Conservation (phyloP, 2,329 filamentous ascomycete genomes). For the Trichoderma brevicompactum region DNA sequence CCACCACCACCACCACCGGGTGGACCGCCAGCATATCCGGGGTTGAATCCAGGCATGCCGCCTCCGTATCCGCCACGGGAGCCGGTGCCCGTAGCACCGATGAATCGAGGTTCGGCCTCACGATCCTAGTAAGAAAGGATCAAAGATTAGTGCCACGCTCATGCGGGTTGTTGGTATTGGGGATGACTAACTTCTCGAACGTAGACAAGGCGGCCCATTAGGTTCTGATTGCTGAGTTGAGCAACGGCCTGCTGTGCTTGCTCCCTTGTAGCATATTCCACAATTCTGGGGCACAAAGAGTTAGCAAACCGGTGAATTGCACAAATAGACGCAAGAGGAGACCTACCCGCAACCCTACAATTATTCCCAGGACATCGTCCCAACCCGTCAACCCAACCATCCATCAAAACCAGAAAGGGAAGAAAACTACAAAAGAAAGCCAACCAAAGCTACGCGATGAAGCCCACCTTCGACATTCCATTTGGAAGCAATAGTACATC, state of each 20-base stretch:
- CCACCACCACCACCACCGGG: conserved; percentile 57
- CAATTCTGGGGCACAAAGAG: conserved; percentile 69
- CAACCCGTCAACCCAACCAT: conserved; percentile 99
- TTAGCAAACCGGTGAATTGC: background rate
- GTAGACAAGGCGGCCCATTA: conserved; percentile 98
- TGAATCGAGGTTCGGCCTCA: conserved; percentile 96
- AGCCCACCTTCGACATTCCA: conserved; percentile 99
- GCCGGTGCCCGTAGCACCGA: conserved; percentile 67
- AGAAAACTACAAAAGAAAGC: conserved; percentile 75
- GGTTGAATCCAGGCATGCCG: conserved; percentile 58
- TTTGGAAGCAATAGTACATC: conserved; percentile 99
- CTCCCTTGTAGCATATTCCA: conserved; percentile 99
- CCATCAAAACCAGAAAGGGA: conserved; percentile 73
- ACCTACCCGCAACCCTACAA: conserved; percentile 99
- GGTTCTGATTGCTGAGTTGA: conserved; percentile 97
- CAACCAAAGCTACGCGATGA: conserved; percentile 86
- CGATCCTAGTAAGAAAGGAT: conserved; percentile 69
- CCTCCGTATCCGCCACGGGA: conserved; percentile 64
- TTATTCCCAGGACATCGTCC: conserved; percentile 80
- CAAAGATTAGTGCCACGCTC: conserved; percentile 5
- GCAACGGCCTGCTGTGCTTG: conserved; percentile 97
- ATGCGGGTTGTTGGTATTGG: background rate
- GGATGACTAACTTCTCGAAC: conserved; percentile 80
- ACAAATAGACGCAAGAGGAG: conserved; percentile 42
- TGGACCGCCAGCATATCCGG: conserved; percentile 56